Evolutionary conservation across 345 rosid species (phyloP).

Genomic region (Bretschneidera sinensis): DNA sequence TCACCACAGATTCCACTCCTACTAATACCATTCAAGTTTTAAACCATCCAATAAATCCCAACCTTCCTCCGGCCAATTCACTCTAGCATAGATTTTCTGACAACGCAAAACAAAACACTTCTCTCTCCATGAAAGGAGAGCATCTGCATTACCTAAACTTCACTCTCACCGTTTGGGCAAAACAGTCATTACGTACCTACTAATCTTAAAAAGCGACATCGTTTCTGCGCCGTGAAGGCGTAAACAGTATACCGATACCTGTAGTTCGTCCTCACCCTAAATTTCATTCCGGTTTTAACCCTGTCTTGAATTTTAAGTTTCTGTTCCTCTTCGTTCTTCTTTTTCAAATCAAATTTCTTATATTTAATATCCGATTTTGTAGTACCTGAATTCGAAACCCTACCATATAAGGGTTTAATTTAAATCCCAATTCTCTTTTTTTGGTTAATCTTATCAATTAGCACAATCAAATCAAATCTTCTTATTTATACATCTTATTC

Average conservation of each 20-base stretch:
- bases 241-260: no score
- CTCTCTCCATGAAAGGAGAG: constrained; percentile 1
- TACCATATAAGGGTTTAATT: not conserved
- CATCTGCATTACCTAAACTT: not conserved
- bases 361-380: constrained; percentile 7
- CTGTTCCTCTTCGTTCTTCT: not conserved
- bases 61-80: not conserved
- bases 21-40: not conserved
- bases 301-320: constrained; percentile 2
- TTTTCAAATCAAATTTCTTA: not conserved
- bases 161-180: no score
- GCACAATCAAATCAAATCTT: not conserved
- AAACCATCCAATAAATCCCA: not conserved
- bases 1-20: not conserved
- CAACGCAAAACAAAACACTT: constrained; percentile 9
- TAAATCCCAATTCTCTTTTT: not conserved
- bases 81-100: constrained; percentile 15
- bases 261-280: not conserved
- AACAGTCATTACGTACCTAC: not conserved
- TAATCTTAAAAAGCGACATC: not conserved
- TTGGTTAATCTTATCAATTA: not conserved
- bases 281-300: constrained; percentile 11
- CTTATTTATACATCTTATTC: not conserved
- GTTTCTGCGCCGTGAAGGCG: no score
- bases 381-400: constrained; percentile 11